These are phyloP conservation scores for Yarrowia osloensis DNA, from an alignment of 805 yeast genomes.

Conservation along the genomic window DNA sequence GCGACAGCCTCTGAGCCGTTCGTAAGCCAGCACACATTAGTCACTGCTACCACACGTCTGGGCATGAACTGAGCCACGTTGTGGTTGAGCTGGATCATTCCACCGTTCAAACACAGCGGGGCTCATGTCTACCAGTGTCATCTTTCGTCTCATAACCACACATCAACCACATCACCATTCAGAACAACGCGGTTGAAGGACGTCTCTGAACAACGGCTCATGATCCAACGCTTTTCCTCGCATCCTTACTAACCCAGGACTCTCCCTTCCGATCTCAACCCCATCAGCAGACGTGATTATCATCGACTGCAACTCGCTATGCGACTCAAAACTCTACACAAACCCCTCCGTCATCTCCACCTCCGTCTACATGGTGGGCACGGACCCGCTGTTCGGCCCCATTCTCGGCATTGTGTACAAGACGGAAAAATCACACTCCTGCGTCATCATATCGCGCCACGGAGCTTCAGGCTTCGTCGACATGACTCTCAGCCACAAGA, in stretches of 20 bases:
- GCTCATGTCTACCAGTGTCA: no score
- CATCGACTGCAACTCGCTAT: constrained; percentile 26
- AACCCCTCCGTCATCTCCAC: not conserved
- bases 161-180: no score
- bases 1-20: no score
- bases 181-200: no score
- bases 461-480: constrained; percentile 65
- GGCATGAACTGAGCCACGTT: no score
- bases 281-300: constrained; percentile 16
- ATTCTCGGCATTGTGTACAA: constrained; percentile 43
- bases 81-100: no score
- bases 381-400: constrained; percentile 43
- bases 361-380: constrained; percentile 45
- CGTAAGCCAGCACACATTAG: no score
- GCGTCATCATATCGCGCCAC: constrained; percentile 46
- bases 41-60: no score
- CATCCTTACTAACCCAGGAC: constrained; percentile 6
- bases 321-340: constrained; percentile 22
- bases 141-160: no score
- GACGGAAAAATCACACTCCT: constrained; percentile 36
- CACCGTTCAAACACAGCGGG: no score
- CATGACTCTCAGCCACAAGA: constrained; percentile 57
- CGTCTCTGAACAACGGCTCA: no score
- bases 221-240: not conserved
- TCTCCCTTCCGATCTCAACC: constrained; percentile 11